These are phyloP conservation scores for Astrephomene gubernaculifera DNA, from an alignment of 139 green algal species.

Conservation along the genomic window DNA sequence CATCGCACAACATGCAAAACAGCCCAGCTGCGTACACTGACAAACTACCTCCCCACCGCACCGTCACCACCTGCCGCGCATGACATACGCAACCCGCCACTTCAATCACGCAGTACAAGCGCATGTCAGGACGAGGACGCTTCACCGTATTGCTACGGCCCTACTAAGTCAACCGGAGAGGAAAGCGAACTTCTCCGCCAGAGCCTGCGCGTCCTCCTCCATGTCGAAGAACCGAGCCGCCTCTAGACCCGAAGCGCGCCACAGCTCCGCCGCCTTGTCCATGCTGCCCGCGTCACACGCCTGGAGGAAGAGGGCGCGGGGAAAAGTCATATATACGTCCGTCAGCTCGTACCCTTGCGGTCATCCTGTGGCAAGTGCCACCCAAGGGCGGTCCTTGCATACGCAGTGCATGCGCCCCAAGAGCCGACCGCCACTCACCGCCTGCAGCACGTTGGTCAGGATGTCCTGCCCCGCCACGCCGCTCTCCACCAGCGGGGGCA, in stretches of 20 bases:
- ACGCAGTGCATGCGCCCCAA: neutral
- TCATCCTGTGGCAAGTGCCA: no score
- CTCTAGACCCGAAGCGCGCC: conserved; percentile 13
- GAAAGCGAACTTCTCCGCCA: conserved; percentile 1
- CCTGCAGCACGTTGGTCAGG: conserved; percentile 8
- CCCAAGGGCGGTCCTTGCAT: no score
- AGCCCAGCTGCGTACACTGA: no score
- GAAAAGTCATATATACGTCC: neutral
- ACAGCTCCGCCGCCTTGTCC: conserved; percentile 35
- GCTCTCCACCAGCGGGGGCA: conserved; percentile 31
- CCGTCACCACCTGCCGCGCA: no score
- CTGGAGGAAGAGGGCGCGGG: neutral
- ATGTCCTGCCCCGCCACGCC: conserved; percentile 20
- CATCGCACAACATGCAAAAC: no score
- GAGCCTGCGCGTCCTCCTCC: neutral
- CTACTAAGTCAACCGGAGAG: conserved; percentile 16
- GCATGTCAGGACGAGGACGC: no score
- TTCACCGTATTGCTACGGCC: no score
- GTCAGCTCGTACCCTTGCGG: no score
- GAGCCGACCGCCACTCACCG: conserved; percentile 3
- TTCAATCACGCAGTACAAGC: no score
- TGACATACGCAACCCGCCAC: no score
- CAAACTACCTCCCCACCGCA: no score
- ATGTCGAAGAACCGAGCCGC: conserved; percentile 7
- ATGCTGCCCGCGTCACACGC: neutral